phyloP scores from a whole-genome alignment of 805 yeast genomes.

The Candida andamanensis region DNA sequence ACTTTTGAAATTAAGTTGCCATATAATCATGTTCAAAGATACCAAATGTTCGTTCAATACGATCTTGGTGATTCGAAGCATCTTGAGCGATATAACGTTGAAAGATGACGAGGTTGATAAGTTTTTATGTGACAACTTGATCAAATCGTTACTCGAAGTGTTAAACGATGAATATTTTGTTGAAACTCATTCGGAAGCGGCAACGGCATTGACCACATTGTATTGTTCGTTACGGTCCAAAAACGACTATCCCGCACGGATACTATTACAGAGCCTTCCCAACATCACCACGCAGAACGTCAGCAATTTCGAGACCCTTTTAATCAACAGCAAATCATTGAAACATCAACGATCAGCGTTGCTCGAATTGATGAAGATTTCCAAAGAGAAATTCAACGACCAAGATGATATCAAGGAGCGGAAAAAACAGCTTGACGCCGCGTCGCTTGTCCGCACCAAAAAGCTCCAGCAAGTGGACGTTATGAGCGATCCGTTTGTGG shows the following conservation, averaged over 20 bases:
- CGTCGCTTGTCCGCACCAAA: constrained; percentile 38
- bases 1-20: constrained; percentile 66
- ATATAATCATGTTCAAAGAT: constrained; percentile 77
- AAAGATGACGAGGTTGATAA: constrained; percentile 73
- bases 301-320: constrained; percentile 55
- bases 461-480: constrained; percentile 47
- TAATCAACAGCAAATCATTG: constrained; percentile 60
- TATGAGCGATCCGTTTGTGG: constrained; percentile 68
- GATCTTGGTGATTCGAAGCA: constrained; percentile 69
- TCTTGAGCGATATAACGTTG: constrained; percentile 63
- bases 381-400: constrained; percentile 36
- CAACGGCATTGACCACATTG: constrained; percentile 77
- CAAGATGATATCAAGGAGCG: constrained; percentile 44
- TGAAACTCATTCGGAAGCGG: constrained; percentile 89
- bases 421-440: constrained; percentile 51
- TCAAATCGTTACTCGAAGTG: constrained; percentile 64
- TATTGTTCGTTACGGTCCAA: constrained; percentile 70
- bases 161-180: constrained; percentile 70
- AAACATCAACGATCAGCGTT: constrained; percentile 79
- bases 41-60: constrained; percentile 91
- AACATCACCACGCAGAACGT: constrained; percentile 53
- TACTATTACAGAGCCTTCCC: constrained; percentile 50
- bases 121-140: constrained; percentile 57
- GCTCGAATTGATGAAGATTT: constrained; percentile 65
- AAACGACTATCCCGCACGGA: constrained; percentile 62